Evolutionary conservation across 139 green algal genomes (phyloP), one percentile per base, ranked within the genome.

Genomic region (Spirogloea muscicola): DNA sequence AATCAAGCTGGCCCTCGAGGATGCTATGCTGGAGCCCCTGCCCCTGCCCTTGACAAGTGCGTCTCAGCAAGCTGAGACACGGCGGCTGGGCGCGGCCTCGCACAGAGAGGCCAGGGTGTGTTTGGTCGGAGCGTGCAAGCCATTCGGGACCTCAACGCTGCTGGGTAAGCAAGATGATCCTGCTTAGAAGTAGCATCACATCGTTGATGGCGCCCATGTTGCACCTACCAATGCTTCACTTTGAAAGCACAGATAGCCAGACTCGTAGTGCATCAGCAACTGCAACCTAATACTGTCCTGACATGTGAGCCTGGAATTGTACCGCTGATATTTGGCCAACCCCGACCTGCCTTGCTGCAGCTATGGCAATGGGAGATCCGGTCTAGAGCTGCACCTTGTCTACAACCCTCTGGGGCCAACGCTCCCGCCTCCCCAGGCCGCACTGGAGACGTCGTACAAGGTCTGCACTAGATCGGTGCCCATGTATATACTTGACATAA

Each of bases 391-490:
- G 38, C 91, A 98, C 68, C 85, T 98, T 3, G 91, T 98, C 21
- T 98, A 98, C 89, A 98, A 98, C 78, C 94, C 94, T 0, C 85
- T 88, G 18, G 92, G 88, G 6, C 25, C 48, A 3, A 91, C 90
- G 46, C 77, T 93, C 49, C 87, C 88, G 34, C 85, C 87, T 4
- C 31, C 74, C 6, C 83, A 89, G 72, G 66, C 64, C 2, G 84
- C 82, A 36, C 67, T 94, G 29, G 77, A 94, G 78, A 73, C 36
- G 1, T 72, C 83, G 7, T 90, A 90, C 77, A 85, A 83, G 59
- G 57, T 66, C n/a, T 7, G 3, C n/a, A n/a, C n/a, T n/a, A n/a
- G n/a, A n/a, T n/a, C n/a, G n/a, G n/a, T n/a, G n/a, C n/a, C n/a
- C n/a, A n/a, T n/a, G n/a, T n/a, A n/a, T n/a, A n/a, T n/a, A n/a